Evolutionary conservation across 208 protist genomes (phyloP), one percentile per base, ranked within the genome.

Genomic region (Porcisia hertigi): DNA sequence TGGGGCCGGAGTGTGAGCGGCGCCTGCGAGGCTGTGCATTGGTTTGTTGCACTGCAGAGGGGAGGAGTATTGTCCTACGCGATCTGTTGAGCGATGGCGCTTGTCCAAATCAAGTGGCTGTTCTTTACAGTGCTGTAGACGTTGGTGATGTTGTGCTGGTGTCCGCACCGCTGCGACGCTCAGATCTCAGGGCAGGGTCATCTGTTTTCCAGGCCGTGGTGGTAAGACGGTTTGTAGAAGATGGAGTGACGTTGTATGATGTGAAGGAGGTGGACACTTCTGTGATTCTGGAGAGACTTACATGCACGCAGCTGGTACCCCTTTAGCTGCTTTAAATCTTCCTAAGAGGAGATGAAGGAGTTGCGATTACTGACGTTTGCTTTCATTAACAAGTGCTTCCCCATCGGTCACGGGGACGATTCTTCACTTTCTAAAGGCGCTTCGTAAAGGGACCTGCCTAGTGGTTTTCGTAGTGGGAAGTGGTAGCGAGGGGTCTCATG

Each of bases 91-190:
- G 39, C 14, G 79, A 86, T 34, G 76, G 53, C 4, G 52, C 25
- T 12, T 41, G 6, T 54, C n/a, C 66, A 14, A 65, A 73, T 3
- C 83, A 90, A 36, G 70, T 90, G 34, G 83, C 85, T 25, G 20
- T 92, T 53, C 18, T 92, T 52, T 88, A 87, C 55, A 84, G 80
- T 55, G 63, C 78, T 16, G 63, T 88, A 4, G 62, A 81, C 20
- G 66, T 84, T 4, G 86, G 88, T 39, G 88, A 93, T 39, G 79
- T 93, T 30, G 86, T 90, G 9, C 73, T 81, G 3, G 73, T 90
- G 41, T 59, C 70, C 1, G 39, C 52, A 25, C 63, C 54, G 30
- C 64, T 64, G 59, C 79, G 84, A 36, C 39, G 71, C 6, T 53
- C 69, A 23, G 43, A 59, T 63, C n/a, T 63, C 67, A 53, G 41